Base-by-base conservation (phyloP, 2,329 filamentous ascomycete species). In the Diaporthe velutina region DNA sequence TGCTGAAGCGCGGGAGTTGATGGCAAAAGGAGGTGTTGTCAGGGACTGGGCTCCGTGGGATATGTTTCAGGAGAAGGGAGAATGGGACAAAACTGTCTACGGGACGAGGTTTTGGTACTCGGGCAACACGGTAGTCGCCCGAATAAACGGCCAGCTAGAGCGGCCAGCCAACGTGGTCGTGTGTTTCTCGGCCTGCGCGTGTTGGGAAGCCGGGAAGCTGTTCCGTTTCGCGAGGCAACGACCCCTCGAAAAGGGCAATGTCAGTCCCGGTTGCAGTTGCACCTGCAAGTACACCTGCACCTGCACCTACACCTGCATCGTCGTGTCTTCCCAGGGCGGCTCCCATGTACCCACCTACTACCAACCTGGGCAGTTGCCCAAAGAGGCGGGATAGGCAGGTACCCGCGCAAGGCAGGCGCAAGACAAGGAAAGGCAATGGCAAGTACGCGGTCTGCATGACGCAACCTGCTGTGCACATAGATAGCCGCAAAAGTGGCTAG, bases 21-120 rank as follows among this genome's bases (percentile, higher is more conserved):
- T 40, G 30, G 33, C 33, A 25, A 68, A 68, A 68, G 48, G 64
- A 54, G 64, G 48, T 35, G 7, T 54, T 48, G 40, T 33, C 40
- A 64, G 60, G 58, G 60, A 61, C 57, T 28, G 45, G 64, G 64
- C 48, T 25, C n/a, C 13, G 33, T 15, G 48, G 64, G 48, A 54
- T 54, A 68, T 68, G 64, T 68, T 68, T 68, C 64, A 54, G 64
- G n/a, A 68, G 48, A 25, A 68, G 64, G 35, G 40, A 22, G 48
- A 40, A 54, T 40, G 48, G 64, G 61, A 38, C 61, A 38, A 4
- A 25, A 28, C 3, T 25, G 22, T 33, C 45, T 25, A 52, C 30
- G 30, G 33, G 64, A 38, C 33, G 64, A 60, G 22, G 45, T 35
- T 50, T 67, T 35, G 64, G 45, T 4, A 35, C 42, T 52, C 45